Evolutionary conservation across 2,329 filamentous ascomycete species (phyloP).

Genomic region (Trichoderma cornu-damae): DNA sequence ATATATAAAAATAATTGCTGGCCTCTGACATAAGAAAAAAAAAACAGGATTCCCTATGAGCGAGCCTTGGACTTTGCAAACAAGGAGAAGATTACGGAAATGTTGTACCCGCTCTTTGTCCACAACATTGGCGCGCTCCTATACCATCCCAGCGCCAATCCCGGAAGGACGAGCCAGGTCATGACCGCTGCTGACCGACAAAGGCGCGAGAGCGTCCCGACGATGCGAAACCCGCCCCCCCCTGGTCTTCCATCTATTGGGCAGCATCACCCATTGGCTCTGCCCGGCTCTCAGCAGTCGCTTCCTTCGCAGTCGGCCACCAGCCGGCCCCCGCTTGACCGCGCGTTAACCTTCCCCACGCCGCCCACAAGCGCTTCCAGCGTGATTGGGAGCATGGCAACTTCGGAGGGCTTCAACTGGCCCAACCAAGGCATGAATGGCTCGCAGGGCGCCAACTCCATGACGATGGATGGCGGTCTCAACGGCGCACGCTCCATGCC

Average conservation of each 20-base stretch:
- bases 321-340: constrained; percentile 70
- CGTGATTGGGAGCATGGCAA: constrained; percentile 68
- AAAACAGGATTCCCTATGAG: constrained; percentile 86
- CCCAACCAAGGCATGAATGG: constrained; percentile 56
- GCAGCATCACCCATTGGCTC: constrained; percentile 55
- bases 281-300: constrained; percentile 53
- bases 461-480: constrained; percentile 74
- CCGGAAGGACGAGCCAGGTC: constrained; percentile 73
- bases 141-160: constrained; percentile 81
- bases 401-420: constrained; percentile 79
- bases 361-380: constrained; percentile 90
- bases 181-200: constrained; percentile 80
- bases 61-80: constrained; percentile 97
- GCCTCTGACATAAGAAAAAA: constrained; percentile 25
- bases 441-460: constrained; percentile 59
- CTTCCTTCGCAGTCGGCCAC: constrained; percentile 64
- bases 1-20: constrained; percentile 15
- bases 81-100: constrained; percentile 97
- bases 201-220: constrained; percentile 61
- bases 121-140: constrained; percentile 92
- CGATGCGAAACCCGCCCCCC: constrained; percentile 54
- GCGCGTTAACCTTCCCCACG: constrained; percentile 89
- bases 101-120: constrained; percentile 91
- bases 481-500: constrained; percentile 81
- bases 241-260: constrained; percentile 62